Percentiles rank a stretch among this genome's conserved stretches.
phyloP scores from a whole-genome alignment of 108 stramenopile genomes.

The Pinguiococcus pyrenoidosus region DNA sequence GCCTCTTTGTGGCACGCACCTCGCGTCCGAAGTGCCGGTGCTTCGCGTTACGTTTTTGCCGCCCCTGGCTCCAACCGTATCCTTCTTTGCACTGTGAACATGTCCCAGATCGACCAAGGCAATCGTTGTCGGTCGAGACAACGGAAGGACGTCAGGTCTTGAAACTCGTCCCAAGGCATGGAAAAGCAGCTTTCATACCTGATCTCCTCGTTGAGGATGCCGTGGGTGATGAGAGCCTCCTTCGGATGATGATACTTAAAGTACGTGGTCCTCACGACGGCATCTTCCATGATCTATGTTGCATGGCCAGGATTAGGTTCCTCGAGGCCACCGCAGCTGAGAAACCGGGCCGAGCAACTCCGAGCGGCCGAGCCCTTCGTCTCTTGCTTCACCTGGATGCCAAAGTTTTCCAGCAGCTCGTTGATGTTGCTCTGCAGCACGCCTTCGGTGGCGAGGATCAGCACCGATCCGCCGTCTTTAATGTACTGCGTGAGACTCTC shows the following conservation, averaged over 20 bases:
- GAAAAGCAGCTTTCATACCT: too few species aligned
- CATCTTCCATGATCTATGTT: neutral
- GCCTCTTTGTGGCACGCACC: slow-evolving; percentile 1
- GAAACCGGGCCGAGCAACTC: too few species aligned
- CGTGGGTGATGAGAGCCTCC: slow-evolving; percentile 55
- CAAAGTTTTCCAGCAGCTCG: slow-evolving; percentile 47
- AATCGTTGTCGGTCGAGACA: too few species aligned
- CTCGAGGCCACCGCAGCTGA: too few species aligned
- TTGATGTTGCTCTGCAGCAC: slow-evolving; percentile 50
- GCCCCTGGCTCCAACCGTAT: too few species aligned
- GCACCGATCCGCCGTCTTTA: slow-evolving; percentile 45
- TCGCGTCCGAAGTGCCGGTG: too few species aligned
- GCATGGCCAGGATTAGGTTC: slow-evolving; percentile 6
- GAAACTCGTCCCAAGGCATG: too few species aligned
- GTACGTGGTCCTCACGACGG: slow-evolving; percentile 45
- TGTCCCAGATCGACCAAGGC: too few species aligned
- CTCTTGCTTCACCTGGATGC: slow-evolving; percentile 44
- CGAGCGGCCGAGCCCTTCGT: too few species aligned
- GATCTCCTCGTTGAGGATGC: slow-evolving; percentile 55
- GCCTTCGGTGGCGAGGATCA: slow-evolving; percentile 51
- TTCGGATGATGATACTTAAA: slow-evolving; percentile 65
- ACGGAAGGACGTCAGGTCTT: too few species aligned
- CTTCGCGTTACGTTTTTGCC: too few species aligned
- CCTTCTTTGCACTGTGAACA: too few species aligned
- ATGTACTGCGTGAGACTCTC: slow-evolving; percentile 34